Evolutionary conservation across 2,329 filamentous ascomycete species (phyloP), one percentile per base, ranked within the genome.

Genomic region (Aspergillus unguis): DNA sequence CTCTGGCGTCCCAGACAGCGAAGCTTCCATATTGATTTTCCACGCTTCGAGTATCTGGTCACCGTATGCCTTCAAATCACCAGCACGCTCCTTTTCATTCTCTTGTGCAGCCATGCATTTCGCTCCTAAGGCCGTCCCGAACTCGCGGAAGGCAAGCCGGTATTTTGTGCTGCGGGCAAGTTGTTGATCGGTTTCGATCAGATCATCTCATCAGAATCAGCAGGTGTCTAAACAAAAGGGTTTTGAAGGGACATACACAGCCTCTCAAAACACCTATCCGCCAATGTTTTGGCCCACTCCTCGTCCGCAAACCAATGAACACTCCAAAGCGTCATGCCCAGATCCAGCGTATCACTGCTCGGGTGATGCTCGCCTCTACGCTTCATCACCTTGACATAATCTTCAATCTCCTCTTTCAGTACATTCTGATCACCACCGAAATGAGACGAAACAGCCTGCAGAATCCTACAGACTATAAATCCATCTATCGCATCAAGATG

Each of bases 251-350:
- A 42, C 58, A 61, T 59, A 74, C 72, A 70, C 50, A 73, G 61
- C 56, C 68, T 66, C 47, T 70, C 65, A 51, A 69, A 68, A 41
- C 70, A 74, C 61, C 62, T 61, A 8, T 44, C 57, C 4, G 66
- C 65, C 47, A 81, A 60, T 4, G 63, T 57, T 2, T 59, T 59
- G 2, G 80, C 77, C 80, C 80, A 83, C 1, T 66, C 63, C 53
- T 82, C 78, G 44, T 71, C 71, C 0, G 64, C 65, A 53, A 76
- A 75, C 66, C 81, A 80, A 54, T 83, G 80, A 25, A 72, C 72
- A 41, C 77, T 77, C 81, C 81, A 84, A 27, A 84, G 61, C 1
- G 79, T 77, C 81, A 84, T 84, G 0, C 81, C 82, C 40, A 84
- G 62, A 59, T 84, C 81, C n/a, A 83, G 63, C 17, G 76, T 67